These are phyloP conservation scores for Populus simonii DNA, from an alignment of 345 rosid species.

Conservation along the genomic window DNA sequence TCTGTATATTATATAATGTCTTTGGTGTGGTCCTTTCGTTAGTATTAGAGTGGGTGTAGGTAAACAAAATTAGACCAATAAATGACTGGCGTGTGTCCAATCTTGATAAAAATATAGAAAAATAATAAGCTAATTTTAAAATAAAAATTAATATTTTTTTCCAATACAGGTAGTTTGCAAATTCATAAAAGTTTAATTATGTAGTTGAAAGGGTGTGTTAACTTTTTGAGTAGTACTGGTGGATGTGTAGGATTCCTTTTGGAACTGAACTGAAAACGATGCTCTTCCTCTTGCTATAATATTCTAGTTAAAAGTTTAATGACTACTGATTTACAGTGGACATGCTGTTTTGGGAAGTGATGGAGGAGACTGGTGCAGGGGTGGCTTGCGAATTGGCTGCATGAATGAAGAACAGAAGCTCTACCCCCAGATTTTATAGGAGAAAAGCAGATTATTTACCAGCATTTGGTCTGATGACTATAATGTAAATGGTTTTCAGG, in stretches of 20 bases:
- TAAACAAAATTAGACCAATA: too few species aligned
- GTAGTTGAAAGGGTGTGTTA: too few species aligned
- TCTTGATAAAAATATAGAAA: too few species aligned
- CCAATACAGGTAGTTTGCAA: too few species aligned
- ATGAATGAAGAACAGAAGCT: background rate
- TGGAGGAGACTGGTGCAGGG: background rate
- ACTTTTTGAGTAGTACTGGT: too few species aligned
- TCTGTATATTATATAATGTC: too few species aligned
- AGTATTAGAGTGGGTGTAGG: too few species aligned
- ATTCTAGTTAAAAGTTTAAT: background rate
- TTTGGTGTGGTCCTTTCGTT: too few species aligned
- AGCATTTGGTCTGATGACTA: conserved; percentile 4
- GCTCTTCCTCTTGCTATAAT: background rate
- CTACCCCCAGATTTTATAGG: background rate
- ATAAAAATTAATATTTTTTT: too few species aligned
- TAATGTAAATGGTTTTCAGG: conserved; percentile 40
- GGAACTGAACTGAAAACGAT: background rate
- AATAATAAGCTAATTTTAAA: too few species aligned
- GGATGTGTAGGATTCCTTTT: background rate
- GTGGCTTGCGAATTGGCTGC: background rate
- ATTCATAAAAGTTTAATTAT: too few species aligned
- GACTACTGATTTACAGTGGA: background rate
- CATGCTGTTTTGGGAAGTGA: background rate
- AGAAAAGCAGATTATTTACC: background rate
- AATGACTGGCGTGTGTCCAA: too few species aligned